Conservation (phyloP, 768 basidiomycete species). For the Boletus vermiculosoides region DNA sequence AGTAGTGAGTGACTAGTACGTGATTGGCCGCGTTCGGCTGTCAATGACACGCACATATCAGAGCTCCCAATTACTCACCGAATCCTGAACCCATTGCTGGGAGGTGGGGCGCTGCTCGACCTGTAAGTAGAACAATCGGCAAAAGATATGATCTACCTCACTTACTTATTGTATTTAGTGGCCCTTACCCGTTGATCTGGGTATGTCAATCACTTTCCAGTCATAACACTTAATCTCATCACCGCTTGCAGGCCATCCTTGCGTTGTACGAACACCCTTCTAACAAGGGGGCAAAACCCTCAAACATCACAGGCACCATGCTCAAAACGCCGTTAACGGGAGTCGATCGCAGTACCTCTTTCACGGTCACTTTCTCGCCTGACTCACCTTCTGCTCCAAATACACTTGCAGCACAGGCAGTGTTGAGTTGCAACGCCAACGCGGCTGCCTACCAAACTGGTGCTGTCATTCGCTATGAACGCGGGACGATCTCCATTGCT, state of each 20-base stretch:
- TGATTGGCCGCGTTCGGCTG: neutral
- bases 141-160: neutral
- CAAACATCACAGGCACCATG: slow-evolving; percentile 65
- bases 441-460: slow-evolving; percentile 46
- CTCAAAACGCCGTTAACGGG: slow-evolving; percentile 73
- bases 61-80: slow-evolving; percentile 69
- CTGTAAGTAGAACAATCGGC: slow-evolving; percentile 49
- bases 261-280: slow-evolving; percentile 74
- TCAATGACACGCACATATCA: slow-evolving; percentile 23
- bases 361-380: slow-evolving; percentile 64
- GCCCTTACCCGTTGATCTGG: slow-evolving; percentile 83
- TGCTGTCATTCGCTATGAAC: slow-evolving; percentile 70
- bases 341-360: slow-evolving; percentile 76
- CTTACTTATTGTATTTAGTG: slow-evolving; percentile 41
- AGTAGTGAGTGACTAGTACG: slow-evolving; percentile 46
- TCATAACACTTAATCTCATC: slow-evolving; percentile 10
- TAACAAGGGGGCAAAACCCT: slow-evolving; percentile 61
- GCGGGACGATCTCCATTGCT: slow-evolving; percentile 63
- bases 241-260: slow-evolving; percentile 62
- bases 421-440: slow-evolving; percentile 69
- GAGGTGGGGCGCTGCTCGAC: slow-evolving; percentile 82
- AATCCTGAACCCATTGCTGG: slow-evolving; percentile 75
- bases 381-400: slow-evolving; percentile 36
- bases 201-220: slow-evolving; percentile 34
- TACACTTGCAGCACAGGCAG: slow-evolving; percentile 64